Base-by-base conservation (phyloP, 2,329 filamentous ascomycete species). In the Knufia fluminis region DNA sequence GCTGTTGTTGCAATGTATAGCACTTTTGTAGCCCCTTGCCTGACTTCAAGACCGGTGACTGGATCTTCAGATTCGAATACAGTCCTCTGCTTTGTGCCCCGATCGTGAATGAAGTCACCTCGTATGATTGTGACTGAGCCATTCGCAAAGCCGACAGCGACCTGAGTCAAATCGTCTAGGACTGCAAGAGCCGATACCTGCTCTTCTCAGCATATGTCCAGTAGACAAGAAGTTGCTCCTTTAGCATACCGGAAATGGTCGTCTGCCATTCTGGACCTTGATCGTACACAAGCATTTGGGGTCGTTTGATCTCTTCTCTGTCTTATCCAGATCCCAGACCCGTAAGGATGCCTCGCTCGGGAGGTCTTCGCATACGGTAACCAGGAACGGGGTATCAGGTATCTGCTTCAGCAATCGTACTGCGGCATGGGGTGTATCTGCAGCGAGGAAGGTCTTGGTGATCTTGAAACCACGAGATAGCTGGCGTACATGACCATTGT, bases 41-140 rank as follows among this genome's bases (percentile, higher is more conserved):
- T 71, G 53, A 95, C 84, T 61, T 92, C 85, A 12, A 98, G 82
- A 1, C 90, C 91, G 0, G 92, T 98, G 8, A 98, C 82, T 0
- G 92, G 94, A 64, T 98, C 92, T 60, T 97, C 90, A 0, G 90
- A 95, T 64, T 98, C 92, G 68, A 94, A 92, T 8, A 98, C 87
- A 28, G 91, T 92, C 47, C 92, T 81, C 66, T 98, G 92, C 64
- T 88, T 89, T 9, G 91, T 89, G 19, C 94, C 92, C 50, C 92
- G 82, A 65, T 98, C 92, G 65, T 98, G 89, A 59, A 98, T 86
- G 43, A 98, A 73, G 64, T 98, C 92, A 53, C 94, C 92, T 51
- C 92, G 80, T 50, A 98, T 86, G 23, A 98, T 82, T 0, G 89
- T 94, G 10, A 98, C 91, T 1, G 90, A 82, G 6, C 92, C 92